Base-by-base conservation (phyloP, 164 flowering plant genomes). In the Stephania yunnanensis region DNA sequence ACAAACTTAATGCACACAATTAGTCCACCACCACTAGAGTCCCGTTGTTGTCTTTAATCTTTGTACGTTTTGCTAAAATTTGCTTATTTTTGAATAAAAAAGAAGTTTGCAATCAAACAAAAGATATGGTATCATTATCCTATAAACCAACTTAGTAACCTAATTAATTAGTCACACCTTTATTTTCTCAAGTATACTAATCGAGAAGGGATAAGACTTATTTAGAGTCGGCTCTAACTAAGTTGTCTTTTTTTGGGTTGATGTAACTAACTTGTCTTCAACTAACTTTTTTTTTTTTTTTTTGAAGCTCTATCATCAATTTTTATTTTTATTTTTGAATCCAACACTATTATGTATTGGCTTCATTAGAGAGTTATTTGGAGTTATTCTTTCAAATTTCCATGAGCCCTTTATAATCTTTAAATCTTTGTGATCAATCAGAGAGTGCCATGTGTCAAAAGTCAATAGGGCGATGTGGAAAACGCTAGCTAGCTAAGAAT, bases 121-220 rank as follows among this genome's bases (percentile, higher is more conserved):
- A 31, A 44, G 6, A 36, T 36, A 19, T 64, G 15, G 55, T 65
- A 52, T 29, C 73, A 71, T 71, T 9, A 71, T 71, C 73, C 45
- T 20, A 52, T 55, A 53, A 71, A 12, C 73, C 64, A 55, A 30
- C 65, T 29, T 71, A 71, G 65, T 45, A 52, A 71, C 73, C 73
- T 71, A 71, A 71, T 36, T 36, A 36, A 36, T 36, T 36, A 36
- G 42, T 1, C 42, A 36, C 42, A 2, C 42, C 42, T 36, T 4
- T 36, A 36, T 36, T 36, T 36, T 36, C 42, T 36, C 4, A 36
- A 36, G 3, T 36, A 36, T 36, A 36, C 0, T 36, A 36, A 36
- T 36, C 3, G 42, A 36, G 42, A 36, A 36, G 42, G 42, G 42
- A 36, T 36, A 36, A 36, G 42, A 36, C 15, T 17, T 44, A 19